Percentiles rank a stretch among this genome's conserved stretches.
Evolutionary conservation across 371 early-diverging fungal genomes (phyloP).

Genomic region (Circinella minor): DNA sequence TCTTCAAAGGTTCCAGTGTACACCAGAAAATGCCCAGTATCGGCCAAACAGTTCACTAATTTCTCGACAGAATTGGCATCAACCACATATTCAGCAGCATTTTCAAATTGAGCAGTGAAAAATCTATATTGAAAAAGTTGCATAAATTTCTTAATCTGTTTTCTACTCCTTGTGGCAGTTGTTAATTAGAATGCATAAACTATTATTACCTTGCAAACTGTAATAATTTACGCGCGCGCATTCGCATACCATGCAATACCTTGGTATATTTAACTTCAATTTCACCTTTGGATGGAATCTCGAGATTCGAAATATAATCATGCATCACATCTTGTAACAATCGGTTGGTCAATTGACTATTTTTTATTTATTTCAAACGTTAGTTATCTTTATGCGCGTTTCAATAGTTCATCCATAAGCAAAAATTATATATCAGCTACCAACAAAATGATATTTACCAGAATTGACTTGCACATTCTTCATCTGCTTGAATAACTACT

Average conservation of each 20-base stretch:
- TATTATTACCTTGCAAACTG: conserved; percentile 61
- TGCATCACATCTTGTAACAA: conserved; percentile 52
- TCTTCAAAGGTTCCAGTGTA: conserved; percentile 71
- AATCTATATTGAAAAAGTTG: conserved; percentile 40
- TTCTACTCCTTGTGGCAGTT: neutral
- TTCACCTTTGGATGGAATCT: conserved; percentile 46
- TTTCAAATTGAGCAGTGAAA: conserved; percentile 72
- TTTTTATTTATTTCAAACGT: neutral
- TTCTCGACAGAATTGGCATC: conserved; percentile 53
- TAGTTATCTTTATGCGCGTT: neutral
- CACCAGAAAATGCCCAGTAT: conserved; percentile 71
- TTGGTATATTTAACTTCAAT: conserved; percentile 64
- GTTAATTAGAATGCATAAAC: neutral
- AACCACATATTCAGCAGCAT: conserved; percentile 75
- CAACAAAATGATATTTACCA: conserved; percentile 52
- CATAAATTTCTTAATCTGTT: neutral
- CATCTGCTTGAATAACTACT: conserved; percentile 74
- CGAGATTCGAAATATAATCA: conserved; percentile 53
- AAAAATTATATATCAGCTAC: neutral
- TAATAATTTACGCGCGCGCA: conserved; percentile 66
- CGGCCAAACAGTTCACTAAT: conserved; percentile 63
- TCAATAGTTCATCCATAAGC: no score
- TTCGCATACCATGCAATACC: conserved; percentile 67
- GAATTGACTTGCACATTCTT: conserved; percentile 78
- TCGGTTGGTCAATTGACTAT: conserved; percentile 51